A percentile compares a stretch with the other conserved stretches of the same genome.
These are phyloP conservation scores for Fraxinus xanthoxyloides DNA, from an alignment of 305 asterid species.

Conservation along the genomic window DNA sequence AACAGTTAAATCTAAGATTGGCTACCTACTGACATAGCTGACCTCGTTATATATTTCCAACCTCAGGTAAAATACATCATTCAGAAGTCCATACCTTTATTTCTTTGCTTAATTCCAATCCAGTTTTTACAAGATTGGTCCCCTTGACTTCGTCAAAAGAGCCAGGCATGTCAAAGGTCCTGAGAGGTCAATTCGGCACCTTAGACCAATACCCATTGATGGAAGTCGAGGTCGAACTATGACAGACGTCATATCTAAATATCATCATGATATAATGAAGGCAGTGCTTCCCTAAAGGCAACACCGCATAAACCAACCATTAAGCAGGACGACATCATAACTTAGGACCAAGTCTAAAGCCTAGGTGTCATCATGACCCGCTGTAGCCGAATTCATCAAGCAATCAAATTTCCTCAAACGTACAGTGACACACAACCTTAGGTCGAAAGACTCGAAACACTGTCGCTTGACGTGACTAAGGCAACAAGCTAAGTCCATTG, in stretches of 20 bases:
- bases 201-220: background rate
- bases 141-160: background rate
- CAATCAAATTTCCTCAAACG: background rate
- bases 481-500: background rate
- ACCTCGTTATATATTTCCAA: background rate
- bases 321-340: background rate
- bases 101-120: background rate
- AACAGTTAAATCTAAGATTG: slow-evolving; percentile 15
- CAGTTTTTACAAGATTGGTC: background rate
- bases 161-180: background rate
- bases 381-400: background rate
- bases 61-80: background rate
- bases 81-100: background rate
- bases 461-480: background rate
- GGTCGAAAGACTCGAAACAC: background rate
- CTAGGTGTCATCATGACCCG: background rate
- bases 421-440: background rate
- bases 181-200: background rate
- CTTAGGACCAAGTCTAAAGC: background rate
- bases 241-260: background rate
- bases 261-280: background rate
- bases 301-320: background rate
- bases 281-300: background rate
- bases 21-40: slow-evolving; percentile 34
- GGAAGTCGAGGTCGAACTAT: background rate